Conservation (phyloP, 441 rosid genomes). For the Pelargonium citronellum region DNA sequence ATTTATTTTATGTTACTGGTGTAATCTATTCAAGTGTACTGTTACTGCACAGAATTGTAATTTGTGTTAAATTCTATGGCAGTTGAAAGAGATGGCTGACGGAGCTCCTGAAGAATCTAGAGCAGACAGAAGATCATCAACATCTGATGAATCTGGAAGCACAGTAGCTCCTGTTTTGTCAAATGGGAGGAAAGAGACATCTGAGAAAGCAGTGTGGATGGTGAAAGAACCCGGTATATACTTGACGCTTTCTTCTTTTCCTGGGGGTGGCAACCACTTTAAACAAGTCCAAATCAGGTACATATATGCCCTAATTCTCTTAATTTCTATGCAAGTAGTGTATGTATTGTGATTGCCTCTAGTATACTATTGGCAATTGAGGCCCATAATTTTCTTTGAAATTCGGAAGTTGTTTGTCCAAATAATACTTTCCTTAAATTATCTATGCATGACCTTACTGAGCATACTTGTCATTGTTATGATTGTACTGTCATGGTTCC, state of each 20-base stretch:
- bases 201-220: constrained; percentile 67
- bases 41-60: constrained; percentile 13
- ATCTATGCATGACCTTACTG: neutral
- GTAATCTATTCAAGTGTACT: neutral
- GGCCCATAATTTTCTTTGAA: neutral
- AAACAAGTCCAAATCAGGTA: constrained; percentile 94
- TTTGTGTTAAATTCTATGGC: constrained; percentile 14
- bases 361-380: neutral
- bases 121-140: constrained; percentile 47
- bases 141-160: constrained; percentile 33
- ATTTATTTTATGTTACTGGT: neutral
- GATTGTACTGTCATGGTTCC: no score
- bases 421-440: neutral
- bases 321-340: neutral
- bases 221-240: constrained; percentile 95
- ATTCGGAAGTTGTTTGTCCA: neutral
- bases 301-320: neutral
- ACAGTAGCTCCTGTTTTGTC: constrained; percentile 1
- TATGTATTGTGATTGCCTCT: neutral
- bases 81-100: constrained; percentile 90
- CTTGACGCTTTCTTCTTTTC: constrained; percentile 69
- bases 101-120: constrained; percentile 64
- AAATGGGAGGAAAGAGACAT: constrained; percentile 51
- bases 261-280: constrained; percentile 80
- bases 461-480: neutral